A percentile compares a stretch with the other conserved stretches of the same genome.
These are phyloP conservation scores for Fistulifera pelliculosa DNA, from an alignment of 108 stramenopile species.

Conservation along the genomic window DNA sequence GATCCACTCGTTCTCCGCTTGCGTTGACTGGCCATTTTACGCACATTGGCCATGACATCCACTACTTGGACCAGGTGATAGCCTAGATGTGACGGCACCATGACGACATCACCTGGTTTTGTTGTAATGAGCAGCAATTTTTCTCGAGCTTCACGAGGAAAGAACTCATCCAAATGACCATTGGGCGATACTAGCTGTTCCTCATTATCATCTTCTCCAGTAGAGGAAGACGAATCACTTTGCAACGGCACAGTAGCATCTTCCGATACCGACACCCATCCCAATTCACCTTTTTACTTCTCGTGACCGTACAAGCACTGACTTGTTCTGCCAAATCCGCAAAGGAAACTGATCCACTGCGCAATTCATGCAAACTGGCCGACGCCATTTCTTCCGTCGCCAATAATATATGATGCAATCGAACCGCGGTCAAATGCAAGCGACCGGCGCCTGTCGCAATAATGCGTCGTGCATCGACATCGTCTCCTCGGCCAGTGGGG, in stretches of 20 bases:
- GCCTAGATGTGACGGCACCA: slow-evolving; percentile 45
- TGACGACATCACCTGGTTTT: slow-evolving; percentile 70
- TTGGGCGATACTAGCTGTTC: neutral
- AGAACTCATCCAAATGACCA: slow-evolving; percentile 60
- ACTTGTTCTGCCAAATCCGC: slow-evolving; percentile 47
- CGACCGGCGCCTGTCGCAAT: slow-evolving; percentile 44
- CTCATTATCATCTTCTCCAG: slow-evolving; percentile 21
- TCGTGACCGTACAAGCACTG: slow-evolving; percentile 51
- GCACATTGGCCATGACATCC: slow-evolving; percentile 87
- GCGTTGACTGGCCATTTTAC: slow-evolving; percentile 61
- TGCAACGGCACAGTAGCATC: too few relatives aligned
- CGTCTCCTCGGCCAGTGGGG: slow-evolving; percentile 65
- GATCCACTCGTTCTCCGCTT: slow-evolving; percentile 19
- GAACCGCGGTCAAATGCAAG: slow-evolving; percentile 54
- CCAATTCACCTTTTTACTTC: slow-evolving; percentile 58
- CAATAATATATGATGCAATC: slow-evolving; percentile 63
- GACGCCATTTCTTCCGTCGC: slow-evolving; percentile 67
- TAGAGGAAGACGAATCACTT: slow-evolving; percentile 17
- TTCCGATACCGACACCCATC: slow-evolving; percentile 41
- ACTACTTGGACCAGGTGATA: slow-evolving; percentile 74
- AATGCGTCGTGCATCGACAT: slow-evolving; percentile 72
- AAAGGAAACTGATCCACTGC: slow-evolving; percentile 45
- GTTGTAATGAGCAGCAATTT: slow-evolving; percentile 53
- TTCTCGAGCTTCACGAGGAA: slow-evolving; percentile 46
- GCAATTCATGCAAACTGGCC: slow-evolving; percentile 37